Evolutionary conservation across 116 monocot genomes (phyloP).

Genomic region (Posidonia oceanica): DNA sequence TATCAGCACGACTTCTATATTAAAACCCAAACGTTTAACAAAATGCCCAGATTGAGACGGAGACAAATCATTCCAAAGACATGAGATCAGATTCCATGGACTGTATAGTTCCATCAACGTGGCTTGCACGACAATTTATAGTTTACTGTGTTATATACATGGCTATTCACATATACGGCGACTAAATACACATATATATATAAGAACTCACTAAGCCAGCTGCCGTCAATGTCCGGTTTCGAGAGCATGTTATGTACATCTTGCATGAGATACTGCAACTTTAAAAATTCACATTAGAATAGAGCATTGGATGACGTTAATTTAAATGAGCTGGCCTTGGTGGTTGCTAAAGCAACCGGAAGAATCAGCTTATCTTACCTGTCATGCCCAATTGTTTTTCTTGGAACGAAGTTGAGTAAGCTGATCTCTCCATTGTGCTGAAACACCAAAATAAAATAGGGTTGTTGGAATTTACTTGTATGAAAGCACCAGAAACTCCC

Average conservation of each 20-base stretch:
- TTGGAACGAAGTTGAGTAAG: constrained; percentile 53
- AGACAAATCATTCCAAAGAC: too few relatives aligned
- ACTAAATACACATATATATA: too few relatives aligned
- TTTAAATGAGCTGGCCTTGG: not conserved
- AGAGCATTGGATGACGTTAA: not conserved
- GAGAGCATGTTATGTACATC: constrained; percentile 2
- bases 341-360: not conserved
- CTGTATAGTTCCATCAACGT: too few relatives aligned
- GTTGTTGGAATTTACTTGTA: not conserved
- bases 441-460: not conserved
- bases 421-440: constrained; percentile 76
- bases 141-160: too few relatives aligned
- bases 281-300: not conserved
- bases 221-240: too few relatives aligned
- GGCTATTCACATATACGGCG: too few relatives aligned
- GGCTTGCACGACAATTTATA: too few relatives aligned
- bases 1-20: too few relatives aligned
- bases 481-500: not conserved
- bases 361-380: constrained; percentile 4
- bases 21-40: too few relatives aligned
- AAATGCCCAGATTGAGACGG: too few relatives aligned
- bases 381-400: constrained; percentile 53
- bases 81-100: too few relatives aligned
- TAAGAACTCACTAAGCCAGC: too few relatives aligned
- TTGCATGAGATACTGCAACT: not conserved